These are phyloP conservation scores for Paramecium sexaurelia DNA, from an alignment of 73 alveolate genomes.

Conservation along the genomic window DNA sequence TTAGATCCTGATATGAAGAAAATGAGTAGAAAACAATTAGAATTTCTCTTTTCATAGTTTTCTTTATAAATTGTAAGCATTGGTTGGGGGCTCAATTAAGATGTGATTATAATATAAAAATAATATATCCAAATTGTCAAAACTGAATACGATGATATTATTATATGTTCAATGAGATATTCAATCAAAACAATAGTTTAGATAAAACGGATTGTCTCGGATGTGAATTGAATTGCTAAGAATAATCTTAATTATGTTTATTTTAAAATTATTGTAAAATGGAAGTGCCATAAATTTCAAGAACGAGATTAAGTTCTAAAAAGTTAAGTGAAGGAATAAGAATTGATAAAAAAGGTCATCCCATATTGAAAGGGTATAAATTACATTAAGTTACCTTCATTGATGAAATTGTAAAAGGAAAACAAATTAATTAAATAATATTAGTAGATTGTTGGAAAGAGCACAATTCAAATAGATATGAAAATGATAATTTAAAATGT, in stretches of 20 bases:
- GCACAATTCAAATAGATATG: not conserved
- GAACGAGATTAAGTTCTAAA: constrained; percentile 23
- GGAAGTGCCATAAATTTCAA: constrained; percentile 3
- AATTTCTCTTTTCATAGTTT: too few species aligned
- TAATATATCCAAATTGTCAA: not conserved
- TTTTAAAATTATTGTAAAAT: constrained; percentile 2
- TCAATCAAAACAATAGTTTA: not conserved
- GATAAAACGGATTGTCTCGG: not conserved
- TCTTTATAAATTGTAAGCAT: too few species aligned
- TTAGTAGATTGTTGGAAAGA: constrained; percentile 35
- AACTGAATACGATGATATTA: too few species aligned
- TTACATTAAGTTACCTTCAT: constrained; percentile 18
- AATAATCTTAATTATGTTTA: not conserved
- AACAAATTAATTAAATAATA: not conserved
- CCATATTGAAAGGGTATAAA: constrained; percentile 37
- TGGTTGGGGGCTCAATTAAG: too few species aligned
- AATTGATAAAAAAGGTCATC: constrained; percentile 35
- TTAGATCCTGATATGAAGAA: too few species aligned
- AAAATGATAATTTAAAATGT: not conserved
- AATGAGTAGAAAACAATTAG: too few species aligned
- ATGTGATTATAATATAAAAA: too few species aligned
- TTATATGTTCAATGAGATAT: too few species aligned
- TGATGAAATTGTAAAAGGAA: not conserved
- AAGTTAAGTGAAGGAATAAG: not conserved
- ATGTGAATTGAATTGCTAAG: not conserved